Base-by-base conservation (phyloP, 2,329 filamentous ascomycete genomes). In the Phoma sp. region DNA sequence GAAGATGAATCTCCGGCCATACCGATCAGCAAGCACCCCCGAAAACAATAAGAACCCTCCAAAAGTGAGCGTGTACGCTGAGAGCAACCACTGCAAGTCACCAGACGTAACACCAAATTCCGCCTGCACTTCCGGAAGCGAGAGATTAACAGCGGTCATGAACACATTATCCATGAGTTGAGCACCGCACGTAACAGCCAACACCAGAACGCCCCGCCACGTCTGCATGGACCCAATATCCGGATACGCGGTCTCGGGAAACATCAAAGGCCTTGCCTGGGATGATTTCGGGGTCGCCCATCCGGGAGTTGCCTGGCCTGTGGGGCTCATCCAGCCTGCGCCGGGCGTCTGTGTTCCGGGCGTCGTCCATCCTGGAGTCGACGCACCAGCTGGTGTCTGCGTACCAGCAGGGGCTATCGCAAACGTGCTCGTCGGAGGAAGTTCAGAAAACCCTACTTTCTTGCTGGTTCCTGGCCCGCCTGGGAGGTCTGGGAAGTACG, bases 241-340 rank as follows among this genome's bases (percentile, higher is more conserved):
- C 1, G 47, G 47, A 40, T 55, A 55, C 9, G 47, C 47, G 2
- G 44, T 45, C 27, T 55, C 52, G 14, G 52, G 47, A 18, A 55
- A 55, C 43, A 55, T 55, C 32, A 51, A 22, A 7, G 47, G 52
- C 6, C 52, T 47, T 37, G 47, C 45, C 27, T 55, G 52, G 7
- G 43, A 51, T 14, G 52, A 55, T 7, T 51, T 55, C 9, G 52
- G 52, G 1, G 52, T 55, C 23, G 47, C 52, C 52, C 47, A 55
- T 27, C 52, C 52, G 9, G 52, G 52, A 4, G 47, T 55, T 11
- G 47, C 52, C 22, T 50, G 42, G 2, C 52, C 52, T 7, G 47
- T 43, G 18, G 51, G 44, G 27, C 51, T 53, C 38, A 44, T 53
- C 51, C 51, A 53, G 13, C 51, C 51, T 25, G 30, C 39, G 6